Evolutionary conservation across 352 stramenopile species (phyloP), one percentile per base, ranked within the genome.

Genomic region (Phytophthora europaea): DNA sequence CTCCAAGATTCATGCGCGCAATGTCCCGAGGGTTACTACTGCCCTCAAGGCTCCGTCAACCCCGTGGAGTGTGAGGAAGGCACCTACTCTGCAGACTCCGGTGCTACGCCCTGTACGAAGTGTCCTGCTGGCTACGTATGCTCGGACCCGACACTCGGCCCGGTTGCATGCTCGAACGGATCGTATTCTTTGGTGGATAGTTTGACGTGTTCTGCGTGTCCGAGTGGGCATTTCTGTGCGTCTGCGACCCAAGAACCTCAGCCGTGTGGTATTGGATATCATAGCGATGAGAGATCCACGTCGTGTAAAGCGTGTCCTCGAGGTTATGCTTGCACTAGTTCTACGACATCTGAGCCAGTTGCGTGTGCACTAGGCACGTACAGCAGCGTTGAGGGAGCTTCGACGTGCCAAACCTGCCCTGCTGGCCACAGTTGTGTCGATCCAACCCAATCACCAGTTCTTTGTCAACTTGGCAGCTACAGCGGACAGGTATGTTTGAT

Each of bases 351-450:
- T 3, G 23, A 59, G 0, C 78, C 80, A 16, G 58, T 61, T 59
- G 50, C 34, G 1, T 88, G 80, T 56, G 20, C 58, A 36, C 16
- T 62, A 4, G 75, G 78, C 9, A 78, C 72, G 3, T 85, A 77
- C 52, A 79, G 53, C 58, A 81, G 71, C 23, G 36, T 63, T 6
- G 52, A 70, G 28, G 62, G 69, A 38, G 50, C 56, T 16, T 23
- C 51, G 5, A 31, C 51, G 2, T 91, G 84, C 22, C 33, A 53
- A n/a, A 51, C 65, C 8, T 97, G 90, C 57, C 73, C 80, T 16
- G 77, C 78, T 33, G 91, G 91, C 7, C 85, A 89, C 62, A 70
- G 67, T 22, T 97, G 90, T 40, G 72, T 78, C 18, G 80, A 88
- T 63, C 63, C 71, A 36, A 77, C 73, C 4, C 60, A 78, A 7